These are phyloP conservation scores for Spizellomyces punctatus DNA, from an alignment of 192 early-diverging fungal genomes.

Conservation along the genomic window DNA sequence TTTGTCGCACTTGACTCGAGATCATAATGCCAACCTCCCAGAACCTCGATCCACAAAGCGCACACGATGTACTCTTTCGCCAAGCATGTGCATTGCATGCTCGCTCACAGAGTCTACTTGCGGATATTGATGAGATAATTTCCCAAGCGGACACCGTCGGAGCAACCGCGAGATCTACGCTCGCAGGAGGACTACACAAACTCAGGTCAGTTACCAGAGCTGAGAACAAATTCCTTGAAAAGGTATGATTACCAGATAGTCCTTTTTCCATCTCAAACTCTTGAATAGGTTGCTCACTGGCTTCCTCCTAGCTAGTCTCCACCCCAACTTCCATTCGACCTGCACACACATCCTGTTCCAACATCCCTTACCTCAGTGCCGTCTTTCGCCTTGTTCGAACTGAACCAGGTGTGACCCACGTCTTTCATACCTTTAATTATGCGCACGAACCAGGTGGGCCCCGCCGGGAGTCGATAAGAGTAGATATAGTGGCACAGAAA, in stretches of 20 bases:
- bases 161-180: background rate
- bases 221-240: constrained; percentile 26
- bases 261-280: background rate
- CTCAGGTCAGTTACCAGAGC: constrained; percentile 16
- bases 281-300: background rate
- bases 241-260: constrained; percentile 3
- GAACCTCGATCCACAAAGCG: too few relatives aligned
- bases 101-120: background rate
- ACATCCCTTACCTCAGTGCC: constrained; percentile 41
- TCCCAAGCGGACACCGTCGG: too few relatives aligned
- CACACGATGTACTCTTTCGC: background rate
- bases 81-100: background rate
- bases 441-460: background rate
- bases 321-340: constrained; percentile 12
- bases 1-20: background rate
- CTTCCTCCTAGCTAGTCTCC: constrained; percentile 9
- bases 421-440: constrained; percentile 14
- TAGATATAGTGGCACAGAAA: constrained; percentile 37
- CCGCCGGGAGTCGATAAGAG: constrained; percentile 23
- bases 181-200: constrained; percentile 27
- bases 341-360: constrained; percentile 39
- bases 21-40: background rate
- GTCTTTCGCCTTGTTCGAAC: constrained; percentile 20
- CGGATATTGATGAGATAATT: background rate
- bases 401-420: constrained; percentile 29